Evolutionary conservation across 371 early-diverging fungal species (phyloP), one percentile per base, ranked within the genome.

Genomic region (Basidiobolus meristosporus): DNA sequence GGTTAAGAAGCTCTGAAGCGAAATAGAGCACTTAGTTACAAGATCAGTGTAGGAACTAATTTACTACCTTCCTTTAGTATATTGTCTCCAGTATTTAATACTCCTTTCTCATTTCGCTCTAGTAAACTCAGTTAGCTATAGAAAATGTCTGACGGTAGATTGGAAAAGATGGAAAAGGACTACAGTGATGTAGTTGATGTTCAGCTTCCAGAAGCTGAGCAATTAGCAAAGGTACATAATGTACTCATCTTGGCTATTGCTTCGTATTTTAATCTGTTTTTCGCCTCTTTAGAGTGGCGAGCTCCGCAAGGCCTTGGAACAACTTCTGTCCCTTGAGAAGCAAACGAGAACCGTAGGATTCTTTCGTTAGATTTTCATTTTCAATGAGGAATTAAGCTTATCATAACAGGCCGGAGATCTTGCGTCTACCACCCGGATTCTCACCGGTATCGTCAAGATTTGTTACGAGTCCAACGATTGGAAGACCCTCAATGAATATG

Each of bases 161-260:
- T 62, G 60, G 70, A 63, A 44, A 89, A 89, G 66, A 80, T 81
- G 82, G 81, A 84, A 49, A 77, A 77, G 65, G 84, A 86, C 63
- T 82, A 65, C 54, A 65, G 77, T 55, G 73, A 67, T 42, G 68
- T 71, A 40, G 75, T 74, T 29, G 78, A 81, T 53, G 64, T 46
- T 14, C 64, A 68, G 38, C 55, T 86, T 5, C 76, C 77, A n/a
- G 71, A 75, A 43, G 69, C 77, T n/a, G 77, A 77, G 39, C 50
- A 50, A 17, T 59, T 78, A 14, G 63, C 68, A 18, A 52, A 70
- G 58, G 74, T 76, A 62, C n/a, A n/a, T n/a, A n/a, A n/a, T n/a
- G n/a, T n/a, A n/a, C n/a, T n/a, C n/a, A n/a, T n/a, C n/a, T n/a
- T n/a, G n/a, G n/a, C n/a, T n/a, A n/a, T n/a, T n/a, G n/a, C n/a